Evolutionary conservation across 257 asterid genomes (phyloP), one percentile per base, ranked within the genome.

Genomic region (Rauvolfia tetraphylla): DNA sequence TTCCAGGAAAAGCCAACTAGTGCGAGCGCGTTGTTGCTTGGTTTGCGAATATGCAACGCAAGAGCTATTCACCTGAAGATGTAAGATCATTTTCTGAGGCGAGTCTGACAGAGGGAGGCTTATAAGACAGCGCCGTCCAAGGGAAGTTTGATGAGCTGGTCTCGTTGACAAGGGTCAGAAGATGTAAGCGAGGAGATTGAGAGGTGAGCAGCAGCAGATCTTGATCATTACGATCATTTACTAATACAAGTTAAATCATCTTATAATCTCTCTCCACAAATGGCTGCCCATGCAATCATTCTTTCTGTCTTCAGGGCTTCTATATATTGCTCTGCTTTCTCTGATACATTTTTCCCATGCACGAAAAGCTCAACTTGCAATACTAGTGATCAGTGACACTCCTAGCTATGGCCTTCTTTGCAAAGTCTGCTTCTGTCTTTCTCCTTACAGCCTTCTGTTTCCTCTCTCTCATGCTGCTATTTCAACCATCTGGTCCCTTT

Each of bases 221-320:
- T n/a, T 23, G 29, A 63, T 46, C 12, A 39, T 57, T 49, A 49
- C 2, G 56, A 49, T 49, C 22, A 14, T 34, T 33, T 66, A 65
- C 49, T 66, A 66, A 66, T 22, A 8, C 31, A 34, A 15, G 54
- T 36, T 72, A 27, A 42, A 70, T 51, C 59, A 31, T 75, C 34
- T 18, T 34, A 38, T 48, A 71, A 61, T 57, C 75, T 51, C 79
- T 74, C 65, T 79, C 70, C 75, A 69, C 9, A 72, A 80, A 33
- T 63, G 79, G 83, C 83, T 80, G 83, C 83, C 31, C 57, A 34
- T 58, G 72, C 69, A 75, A 80, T 80, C 76, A 80, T 80, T 75
- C 18, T 38, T 22, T 39, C 48, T 23, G 65, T 5, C 61, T 49
- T 25, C 49, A 0, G 41, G 13, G 9, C 73, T 61, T 18, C 68